Percentiles rank a stretch among this genome's conserved stretches.
These are phyloP conservation scores for Emmonsia crescens DNA, from an alignment of 2,329 filamentous ascomycete genomes.

Conservation along the genomic window DNA sequence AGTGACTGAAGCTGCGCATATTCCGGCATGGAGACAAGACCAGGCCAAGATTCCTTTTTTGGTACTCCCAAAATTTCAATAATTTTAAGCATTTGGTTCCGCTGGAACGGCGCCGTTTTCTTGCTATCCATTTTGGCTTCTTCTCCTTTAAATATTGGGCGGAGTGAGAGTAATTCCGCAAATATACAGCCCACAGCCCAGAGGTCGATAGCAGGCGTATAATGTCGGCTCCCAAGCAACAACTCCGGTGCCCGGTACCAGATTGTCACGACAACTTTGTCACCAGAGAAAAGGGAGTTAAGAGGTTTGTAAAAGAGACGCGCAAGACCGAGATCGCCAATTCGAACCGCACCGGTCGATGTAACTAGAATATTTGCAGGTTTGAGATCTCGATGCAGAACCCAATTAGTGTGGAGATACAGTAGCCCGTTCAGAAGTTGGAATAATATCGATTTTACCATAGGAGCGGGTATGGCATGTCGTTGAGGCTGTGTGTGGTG, in stretches of 20 bases:
- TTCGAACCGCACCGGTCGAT: constrained; percentile 77
- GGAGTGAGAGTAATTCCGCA: constrained; percentile 76
- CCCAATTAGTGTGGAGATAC: constrained; percentile 94
- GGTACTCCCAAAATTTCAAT: constrained; percentile 92
- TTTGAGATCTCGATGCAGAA: constrained; percentile 91
- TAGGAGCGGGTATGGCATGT: constrained; percentile 76
- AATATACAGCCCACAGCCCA: constrained; percentile 99
- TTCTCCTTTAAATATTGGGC: constrained; percentile 96
- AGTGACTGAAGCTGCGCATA: constrained; percentile 57
- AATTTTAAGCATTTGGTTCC: constrained; percentile 98
- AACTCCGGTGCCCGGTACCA: constrained; percentile 97
- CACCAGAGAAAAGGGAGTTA: constrained; percentile 80
- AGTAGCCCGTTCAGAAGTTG: constrained; percentile 90
- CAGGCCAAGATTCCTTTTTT: constrained; percentile 77
- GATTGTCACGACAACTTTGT: constrained; percentile 97
- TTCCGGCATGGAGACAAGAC: constrained; percentile 77
- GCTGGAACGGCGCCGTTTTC: constrained; percentile 92
- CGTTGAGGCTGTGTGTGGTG: constrained; percentile 86
- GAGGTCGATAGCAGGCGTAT: constrained; percentile 91
- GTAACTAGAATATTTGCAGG: constrained; percentile 99
- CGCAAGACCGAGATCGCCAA: constrained; percentile 86
- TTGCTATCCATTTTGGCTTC: constrained; percentile 99
- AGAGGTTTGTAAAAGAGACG: constrained; percentile 89
- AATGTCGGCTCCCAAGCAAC: constrained; percentile 84
- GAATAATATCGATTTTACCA: constrained; percentile 89